Evolutionary conservation across 768 basidiomycete species (phyloP).

Genomic region (Coprinopsis strossmayeri): DNA sequence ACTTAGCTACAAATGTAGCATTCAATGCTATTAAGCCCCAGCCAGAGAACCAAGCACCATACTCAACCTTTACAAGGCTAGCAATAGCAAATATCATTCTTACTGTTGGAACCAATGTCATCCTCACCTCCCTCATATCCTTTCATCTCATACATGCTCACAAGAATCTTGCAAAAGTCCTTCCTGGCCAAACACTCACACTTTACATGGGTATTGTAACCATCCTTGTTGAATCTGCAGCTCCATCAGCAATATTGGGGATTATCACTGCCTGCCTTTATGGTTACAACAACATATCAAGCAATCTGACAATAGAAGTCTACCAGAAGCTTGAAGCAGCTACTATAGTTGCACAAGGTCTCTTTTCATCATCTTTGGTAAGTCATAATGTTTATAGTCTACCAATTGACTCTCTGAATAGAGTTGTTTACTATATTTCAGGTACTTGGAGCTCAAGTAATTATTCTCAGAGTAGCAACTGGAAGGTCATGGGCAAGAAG

Average conservation of each 20-base stretch:
- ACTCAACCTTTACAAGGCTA: background rate
- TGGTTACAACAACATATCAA: background rate
- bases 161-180: background rate
- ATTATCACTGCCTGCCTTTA: background rate
- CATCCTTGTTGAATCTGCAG: constrained; percentile 5
- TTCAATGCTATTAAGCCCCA: too few species aligned
- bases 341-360: too few species aligned
- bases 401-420: too few species aligned
- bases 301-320: background rate
- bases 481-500: too few species aligned
- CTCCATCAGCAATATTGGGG: constrained; percentile 3
- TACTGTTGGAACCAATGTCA: background rate
- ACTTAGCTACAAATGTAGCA: too few species aligned
- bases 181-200: background rate
- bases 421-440: background rate
- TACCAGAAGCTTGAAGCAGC: background rate
- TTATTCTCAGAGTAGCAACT: background rate
- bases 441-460: background rate
- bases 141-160: background rate
- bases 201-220: constrained; percentile 3
- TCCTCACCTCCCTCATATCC: constrained; percentile 4
- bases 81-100: background rate
- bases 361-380: too few species aligned
- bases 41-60: background rate
- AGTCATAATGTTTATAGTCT: too few species aligned